Base-by-base conservation (phyloP, 2,329 filamentous ascomycete species). In the Coleophoma cylindrospora region DNA sequence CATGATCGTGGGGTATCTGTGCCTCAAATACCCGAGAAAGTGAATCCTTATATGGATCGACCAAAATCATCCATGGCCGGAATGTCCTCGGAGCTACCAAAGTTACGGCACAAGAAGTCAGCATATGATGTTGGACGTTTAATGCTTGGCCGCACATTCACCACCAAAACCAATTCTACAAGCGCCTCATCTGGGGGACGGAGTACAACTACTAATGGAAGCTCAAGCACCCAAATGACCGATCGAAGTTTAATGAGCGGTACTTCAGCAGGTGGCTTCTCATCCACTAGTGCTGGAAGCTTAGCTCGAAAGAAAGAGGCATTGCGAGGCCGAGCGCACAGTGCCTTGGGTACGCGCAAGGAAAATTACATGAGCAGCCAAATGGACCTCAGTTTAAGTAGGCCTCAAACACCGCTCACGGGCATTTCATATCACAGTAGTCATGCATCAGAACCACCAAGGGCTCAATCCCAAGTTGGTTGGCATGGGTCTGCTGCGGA, bases 261-360 rank as follows among this genome's bases (percentile, higher is more conserved):
- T 3, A 79, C 82, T 47, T 97, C 94, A 48, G 94, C 94, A 0
- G 85, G 91, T 46, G 92, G 81, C 12, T 90, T 96, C 68, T 97
- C 92, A 66, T 89, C 91, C 46, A 97, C 94, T 14, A 97, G 94
- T 69, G 94, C 94, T 14, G 94, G 91, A 48, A 97, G 92, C 69
- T 82, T 95, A 56, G 91, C 91, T 32, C 83, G 91, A 54, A 87
- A 88, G 62, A 86, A 85, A 57, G 68, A 68, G 47, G 56, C 56
- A 14, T 43, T 63, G 62, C 68, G 76, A 63, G 68, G 57, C 64
- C 68, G 84, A 54, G 76, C 85, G 14, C 80, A 82, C 55, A 89
- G 85, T 62, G 81, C 83, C 3, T 68, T 88, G 57, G 84, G 81
- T 38, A 75, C 79, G 50, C 76, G 79, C 21, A 81, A 81, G 14